Conservation (phyloP, 164 flowering plant genomes). For the Nymphaea thermarum region DNA sequence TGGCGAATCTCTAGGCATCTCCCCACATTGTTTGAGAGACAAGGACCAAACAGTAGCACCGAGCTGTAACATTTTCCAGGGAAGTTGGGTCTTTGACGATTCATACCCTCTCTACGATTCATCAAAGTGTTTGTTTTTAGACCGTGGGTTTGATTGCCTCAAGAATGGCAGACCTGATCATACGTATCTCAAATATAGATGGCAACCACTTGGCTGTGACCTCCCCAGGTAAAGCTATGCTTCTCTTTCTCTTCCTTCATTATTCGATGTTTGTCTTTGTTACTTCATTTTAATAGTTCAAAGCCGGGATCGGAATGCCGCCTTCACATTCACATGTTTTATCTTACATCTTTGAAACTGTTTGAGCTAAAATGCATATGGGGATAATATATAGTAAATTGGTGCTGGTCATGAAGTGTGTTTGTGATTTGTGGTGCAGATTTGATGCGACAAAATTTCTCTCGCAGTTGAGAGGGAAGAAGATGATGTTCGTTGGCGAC, state of each 20-base stretch:
- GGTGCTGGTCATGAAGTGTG: too few species aligned
- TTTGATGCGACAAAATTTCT: slow-evolving; percentile 58
- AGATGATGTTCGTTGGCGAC: slow-evolving; percentile 85
- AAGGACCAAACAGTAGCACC: too few species aligned
- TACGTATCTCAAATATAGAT: slow-evolving; percentile 53
- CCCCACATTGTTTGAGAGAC: too few species aligned
- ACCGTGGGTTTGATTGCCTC: slow-evolving; percentile 61
- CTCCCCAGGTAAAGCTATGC: slow-evolving; percentile 44
- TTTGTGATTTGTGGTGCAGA: slow-evolving; percentile 19
- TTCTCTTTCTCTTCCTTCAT: neutral
- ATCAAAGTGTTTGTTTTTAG: slow-evolving; percentile 63
- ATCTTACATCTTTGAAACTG: too few species aligned
- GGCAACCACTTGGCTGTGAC: slow-evolving; percentile 68
- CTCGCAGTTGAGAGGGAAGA: slow-evolving; percentile 61
- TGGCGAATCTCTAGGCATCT: too few species aligned
- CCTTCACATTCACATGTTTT: too few species aligned
- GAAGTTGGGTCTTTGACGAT: slow-evolving; percentile 66
- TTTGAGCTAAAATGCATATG: too few species aligned
- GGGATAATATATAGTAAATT: too few species aligned
- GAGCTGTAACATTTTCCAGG: slow-evolving; percentile 47
- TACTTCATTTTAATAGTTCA: too few species aligned
- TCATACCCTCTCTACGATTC: slow-evolving; percentile 63
- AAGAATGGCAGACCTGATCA: slow-evolving; percentile 66
- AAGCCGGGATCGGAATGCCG: too few species aligned
- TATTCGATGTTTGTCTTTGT: neutral